These are phyloP conservation scores for Hippophae gyantsensis DNA, from an alignment of 306 rosid genomes.

Conservation along the genomic window DNA sequence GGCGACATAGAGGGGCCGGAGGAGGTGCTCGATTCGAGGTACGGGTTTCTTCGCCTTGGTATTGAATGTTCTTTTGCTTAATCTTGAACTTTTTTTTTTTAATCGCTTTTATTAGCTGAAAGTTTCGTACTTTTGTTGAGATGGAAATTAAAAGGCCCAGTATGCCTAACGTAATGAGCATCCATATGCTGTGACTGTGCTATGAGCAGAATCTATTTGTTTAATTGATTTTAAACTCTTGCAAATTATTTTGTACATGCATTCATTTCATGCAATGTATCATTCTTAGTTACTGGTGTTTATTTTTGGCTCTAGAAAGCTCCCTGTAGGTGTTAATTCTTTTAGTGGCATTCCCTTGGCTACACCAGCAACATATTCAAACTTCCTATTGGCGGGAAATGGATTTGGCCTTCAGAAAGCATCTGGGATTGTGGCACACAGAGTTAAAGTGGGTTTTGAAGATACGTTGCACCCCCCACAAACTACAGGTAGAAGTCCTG, in stretches of 20 bases:
- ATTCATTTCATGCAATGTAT: conserved; percentile 26
- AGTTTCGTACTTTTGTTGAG: too few species aligned
- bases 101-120: too few species aligned
- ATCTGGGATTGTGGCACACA: conserved; percentile 47
- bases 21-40: conserved; percentile 59
- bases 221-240: conserved; percentile 1
- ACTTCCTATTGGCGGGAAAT: conserved; percentile 38
- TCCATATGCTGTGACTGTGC: background rate
- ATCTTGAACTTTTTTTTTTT: too few species aligned
- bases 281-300: conserved; percentile 35
- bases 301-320: conserved; percentile 72
- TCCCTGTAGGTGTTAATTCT: conserved; percentile 70
- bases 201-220: background rate
- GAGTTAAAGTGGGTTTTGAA: conserved; percentile 59
- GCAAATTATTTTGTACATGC: conserved; percentile 8
- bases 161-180: too few species aligned
- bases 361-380: conserved; percentile 59
- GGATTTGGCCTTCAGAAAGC: conserved; percentile 56
- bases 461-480: conserved; percentile 55
- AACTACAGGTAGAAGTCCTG: conserved; percentile 39
- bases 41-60: conserved; percentile 8
- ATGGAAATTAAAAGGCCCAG: too few species aligned
- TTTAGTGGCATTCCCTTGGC: conserved; percentile 67
- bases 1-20: conserved; percentile 37
- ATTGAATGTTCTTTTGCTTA: background rate